Evolutionary conservation across 2,329 filamentous ascomycete species (phyloP).

Genomic region (Pyrenophora teres): DNA sequence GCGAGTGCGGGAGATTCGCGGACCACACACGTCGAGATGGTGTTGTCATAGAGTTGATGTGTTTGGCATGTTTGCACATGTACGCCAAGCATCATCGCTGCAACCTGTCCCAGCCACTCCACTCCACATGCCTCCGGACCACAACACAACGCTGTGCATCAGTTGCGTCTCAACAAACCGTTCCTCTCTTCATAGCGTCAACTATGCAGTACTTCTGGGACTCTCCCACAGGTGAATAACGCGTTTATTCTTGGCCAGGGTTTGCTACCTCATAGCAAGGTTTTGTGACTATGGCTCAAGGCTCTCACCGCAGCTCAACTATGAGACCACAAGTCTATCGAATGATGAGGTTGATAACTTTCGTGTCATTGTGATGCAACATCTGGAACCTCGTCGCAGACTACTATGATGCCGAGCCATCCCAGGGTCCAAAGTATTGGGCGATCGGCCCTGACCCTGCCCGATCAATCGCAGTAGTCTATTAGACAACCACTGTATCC

Average conservation of each 20-base stretch:
- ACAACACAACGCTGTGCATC: conserved; percentile 2
- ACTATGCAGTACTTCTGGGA: background rate
- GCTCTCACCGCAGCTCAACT: too few species aligned
- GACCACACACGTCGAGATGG: conserved; percentile 15
- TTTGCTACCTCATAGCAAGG: too few species aligned
- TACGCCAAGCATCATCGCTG: conserved; percentile 7
- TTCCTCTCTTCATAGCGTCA: background rate
- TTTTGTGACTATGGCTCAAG: too few species aligned
- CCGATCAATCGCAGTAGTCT: background rate
- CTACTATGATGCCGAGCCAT: background rate
- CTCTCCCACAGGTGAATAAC: too few species aligned
- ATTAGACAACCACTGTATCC: background rate
- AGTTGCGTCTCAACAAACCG: background rate
- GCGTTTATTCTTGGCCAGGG: too few species aligned
- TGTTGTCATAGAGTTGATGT: conserved; percentile 31
- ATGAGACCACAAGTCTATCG: background rate
- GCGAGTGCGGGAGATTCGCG: conserved; percentile 13
- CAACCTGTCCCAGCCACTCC: too few species aligned
- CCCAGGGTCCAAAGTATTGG: background rate
- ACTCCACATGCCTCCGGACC: conserved; percentile 2
- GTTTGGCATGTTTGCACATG: conserved; percentile 32
- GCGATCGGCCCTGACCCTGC: background rate
- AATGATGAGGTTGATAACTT: background rate
- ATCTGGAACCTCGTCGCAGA: background rate
- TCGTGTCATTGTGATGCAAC: background rate